A percentile compares a stretch with the other conserved stretches of the same genome.
Conservation (phyloP, 2,329 filamentous ascomycete genomes). For the Microthyrium microscopicum region DNA sequence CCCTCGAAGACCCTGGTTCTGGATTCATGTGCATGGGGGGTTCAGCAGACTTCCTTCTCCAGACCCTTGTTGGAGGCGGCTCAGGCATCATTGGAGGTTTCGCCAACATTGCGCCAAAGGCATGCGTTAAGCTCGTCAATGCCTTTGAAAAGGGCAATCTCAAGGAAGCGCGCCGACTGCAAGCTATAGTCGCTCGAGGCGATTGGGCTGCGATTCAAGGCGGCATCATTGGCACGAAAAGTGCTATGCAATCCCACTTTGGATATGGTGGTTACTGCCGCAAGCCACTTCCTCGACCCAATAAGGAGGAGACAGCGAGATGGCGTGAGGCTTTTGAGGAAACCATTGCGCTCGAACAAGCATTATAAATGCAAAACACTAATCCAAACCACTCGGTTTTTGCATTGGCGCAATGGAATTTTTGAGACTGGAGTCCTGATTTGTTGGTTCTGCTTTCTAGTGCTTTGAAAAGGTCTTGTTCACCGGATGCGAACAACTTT, state of each 20-base stretch:
- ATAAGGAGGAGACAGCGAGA: conserved; percentile 22
- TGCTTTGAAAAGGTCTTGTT: too few species aligned
- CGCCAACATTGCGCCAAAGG: conserved; percentile 52
- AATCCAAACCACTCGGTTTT: too few species aligned
- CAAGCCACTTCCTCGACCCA: conserved; percentile 37
- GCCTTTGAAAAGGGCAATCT: conserved; percentile 43
- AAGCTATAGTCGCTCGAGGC: conserved; percentile 47
- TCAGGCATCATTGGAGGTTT: conserved; percentile 56
- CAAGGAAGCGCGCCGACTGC: conserved; percentile 44
- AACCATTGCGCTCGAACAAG: conserved; percentile 25
- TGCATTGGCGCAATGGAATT: too few species aligned
- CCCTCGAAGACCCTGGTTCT: conserved; percentile 21
- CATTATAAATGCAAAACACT: conserved; percentile 8
- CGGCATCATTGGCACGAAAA: conserved; percentile 53
- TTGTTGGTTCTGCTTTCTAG: too few species aligned
- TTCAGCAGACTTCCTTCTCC: conserved; percentile 57
- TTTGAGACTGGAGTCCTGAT: too few species aligned
- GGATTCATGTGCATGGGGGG: conserved; percentile 57
- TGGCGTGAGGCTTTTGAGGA: conserved; percentile 29
- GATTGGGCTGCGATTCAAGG: conserved; percentile 56
- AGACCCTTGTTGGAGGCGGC: conserved; percentile 52
- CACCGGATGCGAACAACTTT: too few species aligned
- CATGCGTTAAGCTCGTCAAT: conserved; percentile 44
- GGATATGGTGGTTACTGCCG: conserved; percentile 48
- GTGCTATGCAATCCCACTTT: conserved; percentile 42